Base-by-base conservation (phyloP, 2,329 filamentous ascomycete species). In the Sphaerostilbella broomeana region DNA sequence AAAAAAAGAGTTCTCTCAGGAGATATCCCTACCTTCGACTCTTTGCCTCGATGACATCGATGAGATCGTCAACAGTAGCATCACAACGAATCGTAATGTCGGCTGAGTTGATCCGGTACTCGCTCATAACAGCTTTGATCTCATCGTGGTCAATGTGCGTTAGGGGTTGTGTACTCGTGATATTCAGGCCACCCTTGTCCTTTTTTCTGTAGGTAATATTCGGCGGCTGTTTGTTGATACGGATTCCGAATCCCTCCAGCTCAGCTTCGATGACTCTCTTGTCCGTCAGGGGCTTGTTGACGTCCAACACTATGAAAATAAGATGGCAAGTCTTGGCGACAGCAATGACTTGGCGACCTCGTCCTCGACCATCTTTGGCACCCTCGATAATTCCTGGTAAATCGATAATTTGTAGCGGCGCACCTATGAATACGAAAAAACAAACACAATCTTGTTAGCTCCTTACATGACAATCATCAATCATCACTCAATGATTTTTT, bases 171-270 rank as follows among this genome's bases (percentile, higher is more conserved):
- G 92, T 98, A 65, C 79, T 92, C n/a, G 89, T 95, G 58, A 98
- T 92, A 57, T 86, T 89, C 58, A 98, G 79, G 24, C 92, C 92
- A 52, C 92, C 92, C 59, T 97, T 97, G 66, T 98, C 92, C 73
- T 98, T 98, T 74, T 98, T 98, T 68, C 83, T 94, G 73, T 95
- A 95, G n/a, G 92, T 86, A 56, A 98, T 98, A 62, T 98, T 98
- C 27, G 92, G 92, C 18, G 92, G 92, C 53, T 80, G 69, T 71
- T 97, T 98, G 73, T 98, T 98, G 70, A 97, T 90, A 41, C 92
- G 79, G 59, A 98, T 95, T 22, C 92, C 92, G 55, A 98, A 98
- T 6, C 92, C 92, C 62, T 98, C 92, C 60, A 98, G 67, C 68
- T 98, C 92, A 36, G 79, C 75, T 67, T 98, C 92, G 57, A 98